Evolutionary conservation across 495 filamentous ascomycete genomes (phyloP).

Genomic region (Pyronema domesticum): DNA sequence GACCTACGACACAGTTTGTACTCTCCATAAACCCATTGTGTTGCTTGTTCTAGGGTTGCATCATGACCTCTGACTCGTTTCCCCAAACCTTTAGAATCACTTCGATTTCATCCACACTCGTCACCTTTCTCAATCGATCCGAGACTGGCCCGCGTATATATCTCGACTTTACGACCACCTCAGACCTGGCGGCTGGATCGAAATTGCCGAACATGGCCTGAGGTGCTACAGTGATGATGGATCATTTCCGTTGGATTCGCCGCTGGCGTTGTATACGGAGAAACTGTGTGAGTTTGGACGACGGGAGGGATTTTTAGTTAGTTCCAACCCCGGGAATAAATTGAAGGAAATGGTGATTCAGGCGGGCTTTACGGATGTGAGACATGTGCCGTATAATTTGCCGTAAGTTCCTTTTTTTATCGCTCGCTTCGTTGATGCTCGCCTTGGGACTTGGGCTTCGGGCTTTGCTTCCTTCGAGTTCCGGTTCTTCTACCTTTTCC

Average conservation of each 20-base stretch:
- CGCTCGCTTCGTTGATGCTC: slow-evolving; percentile 9
- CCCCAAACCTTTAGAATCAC: slow-evolving; percentile 23
- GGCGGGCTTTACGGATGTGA: slow-evolving; percentile 10
- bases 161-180: slow-evolving; percentile 31
- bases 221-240: background rate
- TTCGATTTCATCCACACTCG: slow-evolving; percentile 47
- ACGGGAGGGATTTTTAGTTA: background rate
- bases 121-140: slow-evolving; percentile 38
- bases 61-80: background rate
- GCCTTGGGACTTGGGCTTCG: background rate
- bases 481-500: background rate
- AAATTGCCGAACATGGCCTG: slow-evolving; percentile 33
- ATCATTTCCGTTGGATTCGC: slow-evolving; percentile 1
- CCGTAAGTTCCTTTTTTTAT: too few relatives aligned
- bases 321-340: background rate
- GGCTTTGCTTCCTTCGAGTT: background rate
- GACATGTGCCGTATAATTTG: background rate
- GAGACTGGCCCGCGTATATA: slow-evolving; percentile 36
- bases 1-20: slow-evolving; percentile 30
- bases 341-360: slow-evolving; percentile 7
- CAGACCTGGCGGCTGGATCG: slow-evolving; percentile 48
- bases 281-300: background rate
- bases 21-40: background rate
- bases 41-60: background rate
- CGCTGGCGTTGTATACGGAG: background rate